A percentile compares a stretch with the other conserved stretches of the same genome.
phyloP scores from a whole-genome alignment of 768 basidiomycete genomes.

The Macrolepiota fuliginosa region DNA sequence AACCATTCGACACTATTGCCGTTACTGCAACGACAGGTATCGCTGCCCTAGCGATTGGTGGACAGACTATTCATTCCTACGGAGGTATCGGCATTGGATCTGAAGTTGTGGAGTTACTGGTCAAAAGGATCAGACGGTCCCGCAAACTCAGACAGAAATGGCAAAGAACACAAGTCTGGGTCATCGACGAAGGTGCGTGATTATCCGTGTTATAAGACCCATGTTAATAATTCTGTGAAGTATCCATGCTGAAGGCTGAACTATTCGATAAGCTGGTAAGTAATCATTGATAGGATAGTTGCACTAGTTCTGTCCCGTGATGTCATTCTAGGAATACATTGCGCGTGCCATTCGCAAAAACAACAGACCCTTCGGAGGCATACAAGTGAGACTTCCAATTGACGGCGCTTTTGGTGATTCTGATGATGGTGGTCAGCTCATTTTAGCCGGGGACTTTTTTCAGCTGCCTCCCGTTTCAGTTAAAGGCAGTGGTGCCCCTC shows the following conservation, averaged over 20 bases:
- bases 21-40: conserved; percentile 68
- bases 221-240: conserved; percentile 23
- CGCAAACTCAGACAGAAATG: conserved; percentile 38
- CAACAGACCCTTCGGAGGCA: conserved; percentile 58
- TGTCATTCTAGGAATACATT: conserved; percentile 32
- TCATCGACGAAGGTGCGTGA: conserved; percentile 70
- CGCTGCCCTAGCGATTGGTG: conserved; percentile 71
- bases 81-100: conserved; percentile 64
- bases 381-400: conserved; percentile 44
- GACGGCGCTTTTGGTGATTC: background rate
- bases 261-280: conserved; percentile 70
- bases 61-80: conserved; percentile 64
- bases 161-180: conserved; percentile 47
- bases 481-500: conserved; percentile 14
- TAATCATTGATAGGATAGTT: no score
- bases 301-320: conserved; percentile 21
- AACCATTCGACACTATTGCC: conserved; percentile 32
- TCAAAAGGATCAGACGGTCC: conserved; percentile 27
- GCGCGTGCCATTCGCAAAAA: conserved; percentile 39
- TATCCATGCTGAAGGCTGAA: conserved; percentile 74
- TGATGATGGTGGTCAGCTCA: conserved; percentile 39
- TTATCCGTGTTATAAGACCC: background rate
- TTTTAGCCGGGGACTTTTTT: conserved; percentile 79
- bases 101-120: conserved; percentile 41
- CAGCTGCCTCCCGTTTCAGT: conserved; percentile 74